These are phyloP conservation scores for Trichoderma pleuroti DNA, from an alignment of 2,329 filamentous ascomycete genomes.

Conservation along the genomic window DNA sequence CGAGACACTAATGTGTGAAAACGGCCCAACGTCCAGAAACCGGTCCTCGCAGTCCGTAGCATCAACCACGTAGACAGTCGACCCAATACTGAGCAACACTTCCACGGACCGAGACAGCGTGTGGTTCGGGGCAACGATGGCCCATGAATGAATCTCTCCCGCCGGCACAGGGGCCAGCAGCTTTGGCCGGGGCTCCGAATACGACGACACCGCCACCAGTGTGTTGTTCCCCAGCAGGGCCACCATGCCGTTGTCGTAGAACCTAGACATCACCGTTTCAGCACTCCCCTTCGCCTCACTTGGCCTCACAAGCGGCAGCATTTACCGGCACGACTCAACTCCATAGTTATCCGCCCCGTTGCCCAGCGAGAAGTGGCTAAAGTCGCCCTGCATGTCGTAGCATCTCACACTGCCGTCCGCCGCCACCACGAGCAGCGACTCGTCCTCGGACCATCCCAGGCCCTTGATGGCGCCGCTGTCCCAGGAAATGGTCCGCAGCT, in stretches of 20 bases:
- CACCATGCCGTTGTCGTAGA: conserved; percentile 90
- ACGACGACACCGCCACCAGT: conserved; percentile 80
- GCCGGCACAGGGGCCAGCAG: conserved; percentile 72
- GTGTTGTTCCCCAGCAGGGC: conserved; percentile 86
- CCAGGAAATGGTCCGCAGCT: conserved; percentile 83
- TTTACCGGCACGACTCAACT: conserved; percentile 72
- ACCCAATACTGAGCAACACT: conserved; percentile 77
- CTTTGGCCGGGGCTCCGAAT: conserved; percentile 85
- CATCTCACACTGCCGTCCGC: conserved; percentile 87
- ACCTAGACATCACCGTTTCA: conserved; percentile 39
- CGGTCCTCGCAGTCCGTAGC: conserved; percentile 87
- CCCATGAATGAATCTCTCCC: conserved; percentile 82
- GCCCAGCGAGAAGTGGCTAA: conserved; percentile 88
- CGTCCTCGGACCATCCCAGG: conserved; percentile 94
- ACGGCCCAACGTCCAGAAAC: conserved; percentile 85
- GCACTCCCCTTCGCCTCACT: not conserved
- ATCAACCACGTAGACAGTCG: conserved; percentile 84
- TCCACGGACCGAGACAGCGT: conserved; percentile 92
- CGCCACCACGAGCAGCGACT: conserved; percentile 83
- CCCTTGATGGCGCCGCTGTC: conserved; percentile 84
- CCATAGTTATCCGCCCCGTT: conserved; percentile 85
- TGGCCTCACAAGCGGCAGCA: not conserved
- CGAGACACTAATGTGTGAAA: conserved; percentile 84
- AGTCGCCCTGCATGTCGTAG: conserved; percentile 91
- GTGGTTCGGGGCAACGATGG: conserved; percentile 79